phyloP scores from a whole-genome alignment of 768 basidiomycete species.

The Mycena rebaudengoi region DNA sequence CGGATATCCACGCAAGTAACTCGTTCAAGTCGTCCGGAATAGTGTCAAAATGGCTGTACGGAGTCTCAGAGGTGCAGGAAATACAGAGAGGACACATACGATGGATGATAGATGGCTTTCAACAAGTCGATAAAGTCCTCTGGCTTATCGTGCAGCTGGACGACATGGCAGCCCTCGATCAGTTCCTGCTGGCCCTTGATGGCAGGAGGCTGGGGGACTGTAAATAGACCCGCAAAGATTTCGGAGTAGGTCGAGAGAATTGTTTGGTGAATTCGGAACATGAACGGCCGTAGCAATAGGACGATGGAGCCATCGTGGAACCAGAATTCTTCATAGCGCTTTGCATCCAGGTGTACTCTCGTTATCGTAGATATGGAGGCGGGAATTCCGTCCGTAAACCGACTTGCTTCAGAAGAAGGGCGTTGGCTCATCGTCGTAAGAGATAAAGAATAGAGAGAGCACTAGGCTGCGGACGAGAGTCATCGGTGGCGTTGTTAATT shows the following conservation, averaged over 20 bases:
- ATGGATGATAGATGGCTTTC: slow-evolving; percentile 61
- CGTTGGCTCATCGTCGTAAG: too few relatives aligned
- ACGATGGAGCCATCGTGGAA: slow-evolving; percentile 57
- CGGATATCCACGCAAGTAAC: slow-evolving; percentile 55
- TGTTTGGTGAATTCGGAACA: slow-evolving; percentile 57
- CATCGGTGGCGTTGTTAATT: too few relatives aligned
- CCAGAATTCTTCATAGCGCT: slow-evolving; percentile 48
- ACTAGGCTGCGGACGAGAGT: too few relatives aligned
- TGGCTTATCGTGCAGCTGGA: slow-evolving; percentile 56
- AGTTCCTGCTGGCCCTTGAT: slow-evolving; percentile 40
- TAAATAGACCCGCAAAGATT: slow-evolving; percentile 69
- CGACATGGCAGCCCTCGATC: slow-evolving; percentile 60
- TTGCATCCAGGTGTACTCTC: slow-evolving; percentile 26
- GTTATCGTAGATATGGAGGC: slow-evolving; percentile 11
- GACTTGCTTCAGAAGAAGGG: too few relatives aligned
- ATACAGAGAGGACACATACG: slow-evolving; percentile 31
- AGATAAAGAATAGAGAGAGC: too few relatives aligned
- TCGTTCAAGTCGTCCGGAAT: slow-evolving; percentile 51
- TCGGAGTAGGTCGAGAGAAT: slow-evolving; percentile 65
- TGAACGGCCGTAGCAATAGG: slow-evolving; percentile 45
- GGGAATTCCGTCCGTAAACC: too few relatives aligned
- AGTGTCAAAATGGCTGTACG: slow-evolving; percentile 46
- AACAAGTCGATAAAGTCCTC: slow-evolving; percentile 59
- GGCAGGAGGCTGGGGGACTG: slow-evolving; percentile 52
- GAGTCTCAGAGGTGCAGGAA: neutral